Conservation (phyloP, 1,284 basidiomycete genomes). For the Cryptococcus sp. region DNA sequence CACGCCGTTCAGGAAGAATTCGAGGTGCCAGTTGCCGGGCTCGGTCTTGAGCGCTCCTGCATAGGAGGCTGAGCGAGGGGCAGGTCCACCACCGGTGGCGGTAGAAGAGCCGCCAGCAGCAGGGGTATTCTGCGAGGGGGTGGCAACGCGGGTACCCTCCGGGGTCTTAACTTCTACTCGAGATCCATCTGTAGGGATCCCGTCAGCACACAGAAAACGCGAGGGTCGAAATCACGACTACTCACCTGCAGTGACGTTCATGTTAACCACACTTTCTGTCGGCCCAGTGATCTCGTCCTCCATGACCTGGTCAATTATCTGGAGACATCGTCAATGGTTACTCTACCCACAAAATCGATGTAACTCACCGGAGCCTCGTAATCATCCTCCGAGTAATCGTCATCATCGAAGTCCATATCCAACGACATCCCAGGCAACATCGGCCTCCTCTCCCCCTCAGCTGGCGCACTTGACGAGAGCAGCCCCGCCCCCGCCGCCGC, state of each 20-base stretch:
- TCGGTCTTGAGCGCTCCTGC: slow-evolving; percentile 89
- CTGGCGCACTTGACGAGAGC: slow-evolving; percentile 15
- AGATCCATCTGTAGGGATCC: slow-evolving; percentile 63
- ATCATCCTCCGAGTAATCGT: slow-evolving; percentile 68
- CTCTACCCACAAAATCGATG: slow-evolving; percentile 1
- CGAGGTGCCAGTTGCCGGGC: slow-evolving; percentile 92
- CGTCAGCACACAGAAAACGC: background rate
- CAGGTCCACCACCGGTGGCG: slow-evolving; percentile 26
- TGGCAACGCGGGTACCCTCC: slow-evolving; percentile 87
- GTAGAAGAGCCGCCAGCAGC: slow-evolving; percentile 4
- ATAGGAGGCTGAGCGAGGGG: slow-evolving; percentile 66
- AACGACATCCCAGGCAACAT: slow-evolving; percentile 35
- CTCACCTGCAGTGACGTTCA: slow-evolving; percentile 75
- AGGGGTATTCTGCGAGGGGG: slow-evolving; percentile 58
- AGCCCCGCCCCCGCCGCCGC: too few relatives aligned
- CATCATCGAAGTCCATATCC: slow-evolving; percentile 52
- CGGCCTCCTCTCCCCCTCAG: slow-evolving; percentile 17
- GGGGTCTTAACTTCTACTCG: slow-evolving; percentile 93
- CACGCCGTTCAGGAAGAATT: slow-evolving; percentile 88
- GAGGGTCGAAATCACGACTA: background rate
- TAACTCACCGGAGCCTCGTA: slow-evolving; percentile 51
- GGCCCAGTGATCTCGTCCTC: slow-evolving; percentile 54
- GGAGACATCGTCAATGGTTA: slow-evolving; percentile 1
- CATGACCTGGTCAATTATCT: slow-evolving; percentile 59
- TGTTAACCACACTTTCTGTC: slow-evolving; percentile 76